Conservation (phyloP, 139 green algal genomes). For the Prasinococcaceae sp. region DNA sequence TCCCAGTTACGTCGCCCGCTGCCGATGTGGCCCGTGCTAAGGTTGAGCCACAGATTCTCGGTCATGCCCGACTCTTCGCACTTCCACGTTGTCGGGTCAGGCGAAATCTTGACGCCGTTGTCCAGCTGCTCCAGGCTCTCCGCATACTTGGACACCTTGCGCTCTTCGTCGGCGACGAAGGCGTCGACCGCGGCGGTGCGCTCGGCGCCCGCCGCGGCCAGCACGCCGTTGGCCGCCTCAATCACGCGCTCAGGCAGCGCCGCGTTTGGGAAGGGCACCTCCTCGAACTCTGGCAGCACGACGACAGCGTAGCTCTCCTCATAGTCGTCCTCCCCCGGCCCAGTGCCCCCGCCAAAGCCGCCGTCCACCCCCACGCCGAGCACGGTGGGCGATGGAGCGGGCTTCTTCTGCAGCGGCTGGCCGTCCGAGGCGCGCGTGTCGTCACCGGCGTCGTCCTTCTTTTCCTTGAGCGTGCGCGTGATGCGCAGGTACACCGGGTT, state of each 20-base stretch:
- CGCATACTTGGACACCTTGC: slow-evolving; percentile 68
- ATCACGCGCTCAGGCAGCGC: slow-evolving; percentile 66
- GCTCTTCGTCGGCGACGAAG: slow-evolving; percentile 31
- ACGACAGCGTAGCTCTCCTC: slow-evolving; percentile 15
- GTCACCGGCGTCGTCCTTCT: neutral
- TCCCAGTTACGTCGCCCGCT: slow-evolving; percentile 56
- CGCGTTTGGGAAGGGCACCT: slow-evolving; percentile 17
- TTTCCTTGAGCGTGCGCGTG: slow-evolving; percentile 5
- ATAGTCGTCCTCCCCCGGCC: slow-evolving; percentile 13
- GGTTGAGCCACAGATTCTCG: slow-evolving; percentile 98
- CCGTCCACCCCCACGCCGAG: slow-evolving; percentile 13
- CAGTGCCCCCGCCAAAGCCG: slow-evolving; percentile 12
- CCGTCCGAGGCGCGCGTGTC: no score
- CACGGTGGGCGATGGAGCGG: no score
- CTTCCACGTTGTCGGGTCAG: slow-evolving; percentile 64
- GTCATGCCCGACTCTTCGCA: slow-evolving; percentile 61
- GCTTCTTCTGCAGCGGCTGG: no score
- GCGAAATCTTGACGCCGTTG: slow-evolving; percentile 47
- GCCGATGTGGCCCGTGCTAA: slow-evolving; percentile 85
- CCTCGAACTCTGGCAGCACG: slow-evolving; percentile 13
- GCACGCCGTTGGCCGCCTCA: slow-evolving; percentile 37
- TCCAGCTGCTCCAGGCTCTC: slow-evolving; percentile 59
- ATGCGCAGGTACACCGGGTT: slow-evolving; percentile 68
- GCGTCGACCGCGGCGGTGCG: slow-evolving; percentile 16
- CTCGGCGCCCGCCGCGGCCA: slow-evolving; percentile 56